These are phyloP conservation scores for Craterostigma plantagineum DNA, from an alignment of 257 asterid species.

Conservation along the genomic window DNA sequence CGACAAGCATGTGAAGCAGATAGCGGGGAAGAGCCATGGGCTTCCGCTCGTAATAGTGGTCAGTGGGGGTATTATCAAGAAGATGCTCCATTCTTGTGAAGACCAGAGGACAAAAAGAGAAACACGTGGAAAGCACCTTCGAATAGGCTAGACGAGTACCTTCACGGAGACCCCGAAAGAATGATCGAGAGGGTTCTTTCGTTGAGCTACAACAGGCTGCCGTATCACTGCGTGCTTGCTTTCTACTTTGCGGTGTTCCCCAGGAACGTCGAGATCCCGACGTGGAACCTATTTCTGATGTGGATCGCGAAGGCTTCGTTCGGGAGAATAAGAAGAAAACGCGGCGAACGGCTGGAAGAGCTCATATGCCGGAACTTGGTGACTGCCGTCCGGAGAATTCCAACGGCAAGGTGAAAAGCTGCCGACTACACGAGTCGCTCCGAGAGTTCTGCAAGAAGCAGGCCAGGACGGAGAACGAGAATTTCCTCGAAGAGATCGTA, in stretches of 20 bases:
- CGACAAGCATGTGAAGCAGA: conserved; percentile 2
- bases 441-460: conserved; percentile 10
- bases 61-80: conserved; percentile 11
- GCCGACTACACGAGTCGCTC: conserved; percentile 13
- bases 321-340: conserved; percentile 8
- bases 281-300: conserved; percentile 9
- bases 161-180: background rate
- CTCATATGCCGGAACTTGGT: conserved; percentile 12
- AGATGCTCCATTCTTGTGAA: background rate
- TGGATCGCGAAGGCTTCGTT: conserved; percentile 21
- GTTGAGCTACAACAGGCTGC: conserved; percentile 15
- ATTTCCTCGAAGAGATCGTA: conserved; percentile 8
- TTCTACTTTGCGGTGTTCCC: conserved; percentile 15
- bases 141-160: conserved; percentile 5
- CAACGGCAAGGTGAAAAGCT: conserved; percentile 11
- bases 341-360: conserved; percentile 11
- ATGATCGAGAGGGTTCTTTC: conserved; percentile 3
- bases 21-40: conserved; percentile 11
- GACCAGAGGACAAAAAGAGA: background rate
- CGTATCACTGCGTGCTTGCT: conserved; percentile 16
- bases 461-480: conserved; percentile 6
- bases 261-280: conserved; percentile 9
- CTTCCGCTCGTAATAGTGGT: conserved; percentile 19
- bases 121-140: conserved; percentile 10
- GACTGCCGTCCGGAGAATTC: conserved; percentile 5